phyloP scores from a whole-genome alignment of 1,284 basidiomycete species.

The Puccinia sorghi region DNA sequence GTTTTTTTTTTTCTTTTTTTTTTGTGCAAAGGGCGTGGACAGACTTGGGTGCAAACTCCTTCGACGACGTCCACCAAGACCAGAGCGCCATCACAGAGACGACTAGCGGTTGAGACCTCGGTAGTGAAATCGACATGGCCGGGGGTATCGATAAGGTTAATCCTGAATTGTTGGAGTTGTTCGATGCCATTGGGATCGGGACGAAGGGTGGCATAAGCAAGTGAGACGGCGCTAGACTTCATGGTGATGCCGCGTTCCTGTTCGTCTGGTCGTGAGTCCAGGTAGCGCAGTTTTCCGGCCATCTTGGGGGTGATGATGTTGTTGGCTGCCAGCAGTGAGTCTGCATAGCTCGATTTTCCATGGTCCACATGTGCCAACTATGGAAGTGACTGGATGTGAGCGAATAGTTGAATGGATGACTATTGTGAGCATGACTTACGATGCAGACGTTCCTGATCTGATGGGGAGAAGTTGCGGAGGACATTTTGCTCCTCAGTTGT shows the following conservation, averaged over 20 bases:
- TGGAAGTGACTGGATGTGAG: not conserved
- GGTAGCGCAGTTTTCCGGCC: constrained; percentile 93
- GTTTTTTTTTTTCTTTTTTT: too few relatives aligned
- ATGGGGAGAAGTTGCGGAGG: constrained; percentile 14
- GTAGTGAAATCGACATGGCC: constrained; percentile 98
- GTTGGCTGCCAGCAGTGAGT: constrained; percentile 91
- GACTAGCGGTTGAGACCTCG: constrained; percentile 90
- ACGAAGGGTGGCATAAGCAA: constrained; percentile 39
- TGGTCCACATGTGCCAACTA: constrained; percentile 53
- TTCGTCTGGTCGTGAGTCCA: constrained; percentile 95
- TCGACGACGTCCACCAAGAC: constrained; percentile 98
- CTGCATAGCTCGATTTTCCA: constrained; percentile 70
- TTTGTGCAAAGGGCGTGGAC: constrained; percentile 59
- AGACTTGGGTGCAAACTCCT: constrained; percentile 93
- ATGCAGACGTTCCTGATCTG: constrained; percentile 49
- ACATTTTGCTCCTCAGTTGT: not conserved
- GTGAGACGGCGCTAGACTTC: constrained; percentile 82
- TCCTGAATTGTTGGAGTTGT: constrained; percentile 66
- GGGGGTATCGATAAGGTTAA: constrained; percentile 98
- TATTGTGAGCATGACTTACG: not conserved
- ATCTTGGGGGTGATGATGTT: constrained; percentile 93
- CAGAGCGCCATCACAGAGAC: constrained; percentile 91
- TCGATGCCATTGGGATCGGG: constrained; percentile 17
- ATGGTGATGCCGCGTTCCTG: constrained; percentile 98
- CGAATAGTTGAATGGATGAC: not conserved